A percentile compares a stretch with the other conserved stretches of the same genome.
Conservation (phyloP, 192 early-diverging fungal species). For the Coemansia sp. region DNA sequence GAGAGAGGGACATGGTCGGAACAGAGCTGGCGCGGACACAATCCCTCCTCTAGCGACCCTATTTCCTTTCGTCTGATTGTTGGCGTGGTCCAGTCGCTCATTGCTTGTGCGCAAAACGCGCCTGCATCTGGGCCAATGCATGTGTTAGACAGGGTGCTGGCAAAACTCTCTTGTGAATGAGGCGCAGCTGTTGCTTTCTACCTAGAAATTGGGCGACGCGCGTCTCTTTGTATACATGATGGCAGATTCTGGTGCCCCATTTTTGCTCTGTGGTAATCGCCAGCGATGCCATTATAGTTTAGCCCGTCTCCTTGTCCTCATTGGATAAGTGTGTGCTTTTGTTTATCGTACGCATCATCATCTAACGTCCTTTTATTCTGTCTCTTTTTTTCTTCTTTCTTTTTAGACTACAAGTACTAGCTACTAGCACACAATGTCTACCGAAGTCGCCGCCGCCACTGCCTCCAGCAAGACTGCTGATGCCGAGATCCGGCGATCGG, state of each 20-base stretch:
- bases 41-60: constrained; percentile 5
- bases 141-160: background rate
- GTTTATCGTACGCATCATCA: constrained; percentile 4
- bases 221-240: constrained; percentile 3
- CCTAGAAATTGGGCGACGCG: background rate
- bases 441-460: constrained; percentile 18
- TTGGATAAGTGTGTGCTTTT: background rate
- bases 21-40: constrained; percentile 9
- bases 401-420: constrained; percentile 9
- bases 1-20: background rate
- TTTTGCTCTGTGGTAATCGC: constrained; percentile 7
- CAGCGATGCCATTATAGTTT: constrained; percentile 1
- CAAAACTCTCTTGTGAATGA: background rate
- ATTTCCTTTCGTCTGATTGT: background rate
- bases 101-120: background rate
- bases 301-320: background rate
- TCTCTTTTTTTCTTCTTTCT: background rate
- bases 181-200: constrained; percentile 8
- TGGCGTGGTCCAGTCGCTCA: constrained; percentile 6
- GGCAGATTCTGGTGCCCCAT: background rate
- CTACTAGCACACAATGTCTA: constrained; percentile 20
- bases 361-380: background rate
- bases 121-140: constrained; percentile 5
- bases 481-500: constrained; percentile 48
- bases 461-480: constrained; percentile 42